These are phyloP conservation scores for Phaeosphaeria sp. DNA, from an alignment of 2,329 filamentous ascomycete genomes.

Conservation along the genomic window DNA sequence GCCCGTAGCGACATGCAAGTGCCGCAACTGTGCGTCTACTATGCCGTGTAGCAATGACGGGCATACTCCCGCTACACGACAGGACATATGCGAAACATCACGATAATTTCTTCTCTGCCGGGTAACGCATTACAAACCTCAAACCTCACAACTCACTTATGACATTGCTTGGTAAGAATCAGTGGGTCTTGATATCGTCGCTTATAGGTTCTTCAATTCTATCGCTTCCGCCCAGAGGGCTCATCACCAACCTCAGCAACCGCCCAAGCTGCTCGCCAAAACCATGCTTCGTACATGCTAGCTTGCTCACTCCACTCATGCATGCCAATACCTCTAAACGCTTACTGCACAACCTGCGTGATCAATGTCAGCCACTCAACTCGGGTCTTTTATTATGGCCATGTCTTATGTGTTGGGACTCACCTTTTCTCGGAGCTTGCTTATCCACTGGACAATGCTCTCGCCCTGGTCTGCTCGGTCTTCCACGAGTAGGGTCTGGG, in stretches of 20 bases:
- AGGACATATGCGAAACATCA: not conserved
- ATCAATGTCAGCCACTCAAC: constrained; percentile 22
- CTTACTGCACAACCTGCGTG: constrained; percentile 47
- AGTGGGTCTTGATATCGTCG: not conserved
- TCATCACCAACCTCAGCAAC: constrained; percentile 2
- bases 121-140: not conserved
- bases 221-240: not conserved
- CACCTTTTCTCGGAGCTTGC: constrained; percentile 93
- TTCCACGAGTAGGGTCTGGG: constrained; percentile 93
- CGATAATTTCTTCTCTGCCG: not conserved
- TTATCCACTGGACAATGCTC: constrained; percentile 93
- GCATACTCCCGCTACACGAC: constrained; percentile 6
- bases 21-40: constrained; percentile 2
- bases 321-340: constrained; percentile 2
- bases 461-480: constrained; percentile 93
- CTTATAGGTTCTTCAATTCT: not conserved
- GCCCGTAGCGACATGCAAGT: constrained; percentile 4
- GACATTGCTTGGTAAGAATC: not conserved
- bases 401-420: constrained; percentile 37
- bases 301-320: not conserved
- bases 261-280: constrained; percentile 5
- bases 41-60: constrained; percentile 18
- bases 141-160: not conserved
- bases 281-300: not conserved
- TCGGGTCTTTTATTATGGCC: constrained; percentile 23